Conservation (phyloP, 768 basidiomycete genomes). For the Thelephora ganbajun region DNA sequence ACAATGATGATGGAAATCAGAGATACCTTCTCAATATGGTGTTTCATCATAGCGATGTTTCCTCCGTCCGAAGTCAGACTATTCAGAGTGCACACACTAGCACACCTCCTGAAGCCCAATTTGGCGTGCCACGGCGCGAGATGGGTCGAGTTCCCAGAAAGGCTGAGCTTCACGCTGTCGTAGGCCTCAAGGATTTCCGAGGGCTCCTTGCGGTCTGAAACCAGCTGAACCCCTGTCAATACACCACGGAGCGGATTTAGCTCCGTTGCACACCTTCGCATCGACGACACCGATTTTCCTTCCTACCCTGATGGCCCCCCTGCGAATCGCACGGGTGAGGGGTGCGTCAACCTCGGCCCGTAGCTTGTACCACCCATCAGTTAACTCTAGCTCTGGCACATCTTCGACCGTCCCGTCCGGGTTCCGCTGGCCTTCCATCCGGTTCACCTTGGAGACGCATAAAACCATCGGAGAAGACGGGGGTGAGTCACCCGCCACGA, state of each 20-base stretch:
- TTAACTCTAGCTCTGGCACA: slow-evolving; percentile 67
- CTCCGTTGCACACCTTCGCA: slow-evolving; percentile 45
- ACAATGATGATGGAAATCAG: background rate
- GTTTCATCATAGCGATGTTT: slow-evolving; percentile 53
- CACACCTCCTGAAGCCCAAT: slow-evolving; percentile 59
- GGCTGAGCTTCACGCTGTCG: slow-evolving; percentile 42
- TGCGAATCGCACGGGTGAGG: slow-evolving; percentile 53
- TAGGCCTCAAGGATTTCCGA: slow-evolving; percentile 75
- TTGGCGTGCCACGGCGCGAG: slow-evolving; percentile 81
- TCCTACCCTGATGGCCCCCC: slow-evolving; percentile 58
- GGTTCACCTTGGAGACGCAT: slow-evolving; percentile 62
- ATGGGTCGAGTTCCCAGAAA: slow-evolving; percentile 79
- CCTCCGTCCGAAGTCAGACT: slow-evolving; percentile 80
- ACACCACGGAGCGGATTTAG: background rate
- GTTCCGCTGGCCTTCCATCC: slow-evolving; percentile 26
- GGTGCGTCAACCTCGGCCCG: slow-evolving; percentile 64
- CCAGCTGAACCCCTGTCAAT: slow-evolving; percentile 31
- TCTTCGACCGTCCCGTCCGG: slow-evolving; percentile 24
- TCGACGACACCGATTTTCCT: slow-evolving; percentile 74
- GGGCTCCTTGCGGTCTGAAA: slow-evolving; percentile 59
- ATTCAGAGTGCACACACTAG: slow-evolving; percentile 62
- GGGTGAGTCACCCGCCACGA: slow-evolving; percentile 75
- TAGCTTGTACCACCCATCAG: slow-evolving; percentile 94
- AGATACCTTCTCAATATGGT: slow-evolving; percentile 52
- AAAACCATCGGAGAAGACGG: slow-evolving; percentile 73